Evolutionary conservation across 1,284 basidiomycete genomes (phyloP).

Genomic region (Trichosporon ovoides): DNA sequence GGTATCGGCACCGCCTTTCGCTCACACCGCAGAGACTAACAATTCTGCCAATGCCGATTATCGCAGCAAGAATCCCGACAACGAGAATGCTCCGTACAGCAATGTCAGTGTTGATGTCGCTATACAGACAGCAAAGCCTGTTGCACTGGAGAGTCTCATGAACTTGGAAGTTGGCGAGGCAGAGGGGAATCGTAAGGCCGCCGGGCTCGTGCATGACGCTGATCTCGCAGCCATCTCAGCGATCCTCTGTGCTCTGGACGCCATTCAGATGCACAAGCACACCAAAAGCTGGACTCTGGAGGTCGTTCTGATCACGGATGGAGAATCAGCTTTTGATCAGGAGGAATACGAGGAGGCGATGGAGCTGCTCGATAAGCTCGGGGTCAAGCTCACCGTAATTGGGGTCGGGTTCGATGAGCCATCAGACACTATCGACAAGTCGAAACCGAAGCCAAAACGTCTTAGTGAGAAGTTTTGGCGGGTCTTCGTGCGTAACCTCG

Average conservation of each 20-base stretch:
- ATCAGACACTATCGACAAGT: slow-evolving; percentile 36
- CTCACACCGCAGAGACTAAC: slow-evolving; percentile 56
- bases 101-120: slow-evolving; percentile 71
- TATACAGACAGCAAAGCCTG: slow-evolving; percentile 68
- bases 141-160: slow-evolving; percentile 69
- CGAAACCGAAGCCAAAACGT: slow-evolving; percentile 47
- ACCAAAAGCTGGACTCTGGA: slow-evolving; percentile 74
- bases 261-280: slow-evolving; percentile 54
- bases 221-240: slow-evolving; percentile 69
- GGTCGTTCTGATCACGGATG: slow-evolving; percentile 74
- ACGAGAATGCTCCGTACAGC: slow-evolving; percentile 56
- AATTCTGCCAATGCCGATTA: slow-evolving; percentile 60
- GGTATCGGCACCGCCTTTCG: not conserved
- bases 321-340: slow-evolving; percentile 48
- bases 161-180: slow-evolving; percentile 55
- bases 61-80: slow-evolving; percentile 31
- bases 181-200: slow-evolving; percentile 42
- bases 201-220: not conserved
- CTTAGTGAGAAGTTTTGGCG: slow-evolving; percentile 73
- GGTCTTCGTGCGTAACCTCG: slow-evolving; percentile 52
- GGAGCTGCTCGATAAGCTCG: slow-evolving; percentile 55
- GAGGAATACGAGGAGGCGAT: slow-evolving; percentile 67
- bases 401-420: slow-evolving; percentile 38
- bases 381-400: slow-evolving; percentile 61
- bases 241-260: slow-evolving; percentile 76